Evolutionary conservation across 352 stramenopile genomes (phyloP), one percentile per base, ranked within the genome.

Genomic region (Phytophthora vignae): DNA sequence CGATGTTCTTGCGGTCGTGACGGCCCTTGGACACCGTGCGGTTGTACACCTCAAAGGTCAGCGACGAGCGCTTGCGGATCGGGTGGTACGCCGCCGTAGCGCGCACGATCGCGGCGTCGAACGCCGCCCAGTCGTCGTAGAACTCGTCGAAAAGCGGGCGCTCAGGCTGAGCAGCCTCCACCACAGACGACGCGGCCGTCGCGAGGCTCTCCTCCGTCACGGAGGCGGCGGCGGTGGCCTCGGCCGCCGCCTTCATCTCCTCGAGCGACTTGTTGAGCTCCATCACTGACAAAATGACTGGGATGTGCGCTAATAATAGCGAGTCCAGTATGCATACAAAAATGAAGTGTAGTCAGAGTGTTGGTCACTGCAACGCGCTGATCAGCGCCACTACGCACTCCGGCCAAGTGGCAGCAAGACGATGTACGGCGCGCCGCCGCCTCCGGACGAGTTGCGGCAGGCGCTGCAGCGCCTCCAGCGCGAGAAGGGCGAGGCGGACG

Each of bases 41-140:
- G 65, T 94, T 94, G 81, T 94, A 94, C 29, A 94, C 87, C 60
- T 94, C 87, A 64, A 94, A 94, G 29, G 87, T 94, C 25, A 94
- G 73, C 54, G 84, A 92, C 67, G 87, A 94, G 67, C 87, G 85
- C 73, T 94, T 94, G 67, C 87, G 87, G 63, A 94, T 91, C 61
- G 87, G 87, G 67, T 94, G 87, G 72, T 90, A 81, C 44, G 78
- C 74, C 14, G 83, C 84, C 49, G 88, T 91, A 4, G 87, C 87
- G 38, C 59, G 72, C 31, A 76, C 83, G 49, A 94, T 81, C 0
- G 87, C 87, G 4, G 76, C 58, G 73, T 94, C 87, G 52, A 94
- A 94, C 0, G 81, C 56, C 52, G 67, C 70, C 87, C 87, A 94
- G 73, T 94, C 87, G 55, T 90, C 79, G 72, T 94, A 94, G 58